Base-by-base conservation (phyloP, 176 grass and related monocot genomes). In the Bromus sterilis region DNA sequence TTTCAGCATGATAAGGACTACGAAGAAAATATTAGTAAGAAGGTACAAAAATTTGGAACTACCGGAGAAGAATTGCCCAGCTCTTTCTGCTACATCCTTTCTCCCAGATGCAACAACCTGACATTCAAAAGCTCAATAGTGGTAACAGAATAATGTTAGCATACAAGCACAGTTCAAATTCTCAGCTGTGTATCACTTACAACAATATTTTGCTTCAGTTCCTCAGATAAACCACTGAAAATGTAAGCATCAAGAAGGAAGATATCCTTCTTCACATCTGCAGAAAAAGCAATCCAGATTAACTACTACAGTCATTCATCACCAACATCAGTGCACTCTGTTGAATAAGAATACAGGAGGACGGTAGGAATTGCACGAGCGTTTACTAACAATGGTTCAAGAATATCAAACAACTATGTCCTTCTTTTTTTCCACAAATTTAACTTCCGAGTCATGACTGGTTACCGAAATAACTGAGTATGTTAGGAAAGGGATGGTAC, bases 91-190 rank as follows among this genome's bases (percentile, higher is more conserved):
- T 79, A 71, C 55, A 64, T 77, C 79, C 74, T 89, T 78, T 58
- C 87, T 81, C 76, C 95, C 95, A 42, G 92, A 98, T 86, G 95
- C 88, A 84, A 98, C 69, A 81, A 94, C 76, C 92, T 98, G 70
- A 56, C 28, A 82, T 74, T 79, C 42, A 78, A 39, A 78, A 61
- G 69, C 30, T 51, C 71, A 60, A 56, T 73, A 31, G 16, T 57
- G 51, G 58, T 49, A 86, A 82, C 42, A 80, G 48, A 43, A 84
- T 46, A 76, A 81, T 2, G 34, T 42, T 77, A 82, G 41, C 1
- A 59, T 44, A 56, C 30, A 68, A 31, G 25, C n/a, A 56, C 29
- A 78, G 15, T 65, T 72, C 44, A 55, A 5, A 79, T 42, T 71
- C 59, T 68, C 68, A 63, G 35, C 78, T 66, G 13, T 56, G 35